Evolutionary conservation across 2,329 filamentous ascomycete species (phyloP), one percentile per base, ranked within the genome.

Genomic region (Rhinocladiella similis): DNA sequence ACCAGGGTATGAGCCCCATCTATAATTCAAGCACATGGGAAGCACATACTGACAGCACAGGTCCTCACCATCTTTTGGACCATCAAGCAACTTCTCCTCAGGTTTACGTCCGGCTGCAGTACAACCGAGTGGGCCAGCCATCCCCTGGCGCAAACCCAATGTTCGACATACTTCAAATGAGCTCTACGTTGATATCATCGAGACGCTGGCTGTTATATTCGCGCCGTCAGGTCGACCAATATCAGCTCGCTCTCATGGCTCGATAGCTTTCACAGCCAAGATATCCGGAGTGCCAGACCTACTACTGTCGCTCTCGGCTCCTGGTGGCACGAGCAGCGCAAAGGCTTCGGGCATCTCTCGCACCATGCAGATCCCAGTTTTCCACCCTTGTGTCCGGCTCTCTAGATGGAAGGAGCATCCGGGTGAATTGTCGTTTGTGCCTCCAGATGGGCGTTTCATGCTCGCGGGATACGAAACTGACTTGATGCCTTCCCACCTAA

Each of bases 151-250:
- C 60, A 82, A 91, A 59, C 85, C 90, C 38, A 96, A 96, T 67
- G 94, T 99, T 51, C 83, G 92, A 14, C 94, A 99, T 72, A 97
- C 93, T 3, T 96, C 90, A 53, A 99, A 97, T 73, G 94, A 99
- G 73, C 81, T 99, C 64, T 97, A 97, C 71, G 93, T 96, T 55
- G 94, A 99, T 70, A 85, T 99, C 12, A 85, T 99, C 59, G 94
- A 99, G 76, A 91, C 90, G 1, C 79, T 99, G 0, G 84, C 86
- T 1, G 90, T 97, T 39, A 96, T 89, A 0, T 82, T 97, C 41
- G 91, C 94, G 0, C 94, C 94, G 0, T 97, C 92, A 0, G 94
- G 94, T 3, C 83, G 91, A 13, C 88, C 93, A 1, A 80, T 99
- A 19, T 86, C 90, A 6, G 93, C 94, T 2, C 87, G 96, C 62